Percentiles rank a stretch among this genome's conserved stretches.
These are phyloP conservation scores for Pyropia haitanensis DNA, from an alignment of 23 red algal genomes.

Conservation along the genomic window DNA sequence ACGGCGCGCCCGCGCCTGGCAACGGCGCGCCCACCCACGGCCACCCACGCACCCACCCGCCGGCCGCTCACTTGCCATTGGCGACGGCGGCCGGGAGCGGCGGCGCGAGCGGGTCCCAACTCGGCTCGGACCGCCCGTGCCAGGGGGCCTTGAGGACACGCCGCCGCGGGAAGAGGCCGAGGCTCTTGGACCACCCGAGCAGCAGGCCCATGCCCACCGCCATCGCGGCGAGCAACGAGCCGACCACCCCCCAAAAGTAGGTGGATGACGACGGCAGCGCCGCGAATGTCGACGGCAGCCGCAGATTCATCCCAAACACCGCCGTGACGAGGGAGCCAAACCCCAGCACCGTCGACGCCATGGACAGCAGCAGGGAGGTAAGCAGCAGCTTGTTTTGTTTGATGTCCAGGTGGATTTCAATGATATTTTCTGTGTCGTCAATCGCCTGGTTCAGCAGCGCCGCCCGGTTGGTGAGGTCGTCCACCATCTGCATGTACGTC, in stretches of 20 bases:
- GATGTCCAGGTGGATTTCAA: constrained; percentile 85
- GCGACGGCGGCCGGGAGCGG: too few species aligned
- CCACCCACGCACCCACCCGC: too few species aligned
- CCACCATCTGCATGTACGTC: constrained; percentile 75
- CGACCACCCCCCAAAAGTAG: constrained; percentile 51
- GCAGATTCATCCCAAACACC: constrained; percentile 91
- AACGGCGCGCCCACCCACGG: too few species aligned
- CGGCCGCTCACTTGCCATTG: too few species aligned
- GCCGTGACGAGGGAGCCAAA: constrained; percentile 58
- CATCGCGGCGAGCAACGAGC: constrained; percentile 20
- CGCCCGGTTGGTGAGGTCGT: constrained; percentile 49
- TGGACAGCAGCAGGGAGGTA: constrained; percentile 64
- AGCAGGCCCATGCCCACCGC: constrained; percentile 19
- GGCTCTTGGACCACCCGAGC: constrained; percentile 22
- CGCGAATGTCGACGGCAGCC: constrained; percentile 30
- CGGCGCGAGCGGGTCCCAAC: too few species aligned
- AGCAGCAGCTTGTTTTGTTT: constrained; percentile 83
- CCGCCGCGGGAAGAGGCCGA: too few species aligned
- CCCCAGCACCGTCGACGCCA: constrained; percentile 43
- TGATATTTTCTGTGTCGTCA: constrained; percentile 75
- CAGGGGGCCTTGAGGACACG: too few species aligned
- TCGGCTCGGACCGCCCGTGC: too few species aligned
- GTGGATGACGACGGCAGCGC: constrained; percentile 35
- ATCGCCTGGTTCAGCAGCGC: constrained; percentile 53
- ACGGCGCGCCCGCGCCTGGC: too few species aligned